Evolutionary conservation across 2,329 filamentous ascomycete genomes (phyloP).

Genomic region (Volutella citrinella): DNA sequence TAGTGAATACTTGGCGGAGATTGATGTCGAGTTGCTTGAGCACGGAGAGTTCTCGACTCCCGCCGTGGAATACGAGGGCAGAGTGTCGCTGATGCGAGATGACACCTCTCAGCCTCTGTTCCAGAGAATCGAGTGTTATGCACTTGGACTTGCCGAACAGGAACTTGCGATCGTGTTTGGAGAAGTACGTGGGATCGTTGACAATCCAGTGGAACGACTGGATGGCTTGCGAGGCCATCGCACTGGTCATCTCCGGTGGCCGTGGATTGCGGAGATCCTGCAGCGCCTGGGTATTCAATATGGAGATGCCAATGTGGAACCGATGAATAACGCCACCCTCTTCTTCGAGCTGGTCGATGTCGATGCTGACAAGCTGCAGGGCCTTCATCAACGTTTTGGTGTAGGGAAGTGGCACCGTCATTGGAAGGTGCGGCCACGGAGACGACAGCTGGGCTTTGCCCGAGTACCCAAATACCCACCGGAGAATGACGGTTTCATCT

Average conservation of each 20-base stretch:
- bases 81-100: constrained; percentile 1
- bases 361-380: constrained; percentile 12
- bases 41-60: constrained; percentile 6
- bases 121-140: neutral
- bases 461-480: constrained; percentile 13
- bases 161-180: constrained; percentile 2
- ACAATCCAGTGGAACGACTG: constrained; percentile 9
- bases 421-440: constrained; percentile 6
- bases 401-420: neutral
- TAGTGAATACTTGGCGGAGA: constrained; percentile 15
- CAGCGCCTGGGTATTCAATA: constrained; percentile 7
- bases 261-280: neutral
- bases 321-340: constrained; percentile 8
- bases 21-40: constrained; percentile 13
- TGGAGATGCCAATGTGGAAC: constrained; percentile 10
- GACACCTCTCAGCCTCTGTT: no score
- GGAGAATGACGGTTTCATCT: constrained; percentile 13
- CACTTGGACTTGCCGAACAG: constrained; percentile 9
- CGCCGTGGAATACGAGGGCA: constrained; percentile 10
- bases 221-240: constrained; percentile 3
- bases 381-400: constrained; percentile 5
- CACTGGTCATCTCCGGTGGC: neutral
- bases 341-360: constrained; percentile 10
- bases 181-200: neutral
- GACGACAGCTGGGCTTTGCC: neutral